phyloP scores from a whole-genome alignment of 2,329 filamentous ascomycete genomes.

The Fusarium neocosmosporiellum region DNA sequence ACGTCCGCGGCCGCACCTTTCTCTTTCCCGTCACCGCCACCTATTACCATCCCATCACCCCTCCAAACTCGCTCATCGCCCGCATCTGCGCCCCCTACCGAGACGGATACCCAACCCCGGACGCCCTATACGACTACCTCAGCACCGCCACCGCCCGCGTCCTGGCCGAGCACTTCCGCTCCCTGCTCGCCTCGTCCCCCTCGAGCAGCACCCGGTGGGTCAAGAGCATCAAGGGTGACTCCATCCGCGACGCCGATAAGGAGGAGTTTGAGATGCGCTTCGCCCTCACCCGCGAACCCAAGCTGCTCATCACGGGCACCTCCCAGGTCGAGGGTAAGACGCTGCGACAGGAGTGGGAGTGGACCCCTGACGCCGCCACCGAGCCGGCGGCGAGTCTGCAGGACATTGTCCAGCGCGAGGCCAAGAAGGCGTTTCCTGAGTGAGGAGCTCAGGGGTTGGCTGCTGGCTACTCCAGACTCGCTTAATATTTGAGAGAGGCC shows the following conservation, averaged over 20 bases:
- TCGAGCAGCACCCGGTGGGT: slow-evolving; percentile 40
- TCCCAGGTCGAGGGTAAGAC: slow-evolving; percentile 27
- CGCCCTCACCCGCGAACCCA: slow-evolving; percentile 35
- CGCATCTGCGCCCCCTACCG: slow-evolving; percentile 56
- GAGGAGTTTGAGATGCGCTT: slow-evolving; percentile 49
- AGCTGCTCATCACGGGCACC: slow-evolving; percentile 39
- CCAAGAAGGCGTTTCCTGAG: slow-evolving; percentile 34
- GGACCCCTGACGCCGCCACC: slow-evolving; percentile 36
- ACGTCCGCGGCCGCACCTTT: slow-evolving; percentile 58
- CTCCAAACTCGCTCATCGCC: slow-evolving; percentile 51
- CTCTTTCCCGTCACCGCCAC: slow-evolving; percentile 58
- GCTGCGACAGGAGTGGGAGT: slow-evolving; percentile 44
- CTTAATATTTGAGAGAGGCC: background rate
- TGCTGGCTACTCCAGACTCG: background rate
- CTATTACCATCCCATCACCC: slow-evolving; percentile 57
- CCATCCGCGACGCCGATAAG: slow-evolving; percentile 44
- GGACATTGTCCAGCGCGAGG: slow-evolving; percentile 34
- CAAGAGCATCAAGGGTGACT: slow-evolving; percentile 47
- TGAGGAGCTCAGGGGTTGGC: background rate
- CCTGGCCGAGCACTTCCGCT: slow-evolving; percentile 52
- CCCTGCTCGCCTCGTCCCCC: slow-evolving; percentile 25
- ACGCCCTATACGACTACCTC: slow-evolving; percentile 60
- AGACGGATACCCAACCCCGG: slow-evolving; percentile 57
- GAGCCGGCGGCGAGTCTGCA: slow-evolving; percentile 35
- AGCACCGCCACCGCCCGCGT: slow-evolving; percentile 55